Conservation (phyloP, 2,329 filamentous ascomycete genomes). For the Aspergillus melleus region DNA sequence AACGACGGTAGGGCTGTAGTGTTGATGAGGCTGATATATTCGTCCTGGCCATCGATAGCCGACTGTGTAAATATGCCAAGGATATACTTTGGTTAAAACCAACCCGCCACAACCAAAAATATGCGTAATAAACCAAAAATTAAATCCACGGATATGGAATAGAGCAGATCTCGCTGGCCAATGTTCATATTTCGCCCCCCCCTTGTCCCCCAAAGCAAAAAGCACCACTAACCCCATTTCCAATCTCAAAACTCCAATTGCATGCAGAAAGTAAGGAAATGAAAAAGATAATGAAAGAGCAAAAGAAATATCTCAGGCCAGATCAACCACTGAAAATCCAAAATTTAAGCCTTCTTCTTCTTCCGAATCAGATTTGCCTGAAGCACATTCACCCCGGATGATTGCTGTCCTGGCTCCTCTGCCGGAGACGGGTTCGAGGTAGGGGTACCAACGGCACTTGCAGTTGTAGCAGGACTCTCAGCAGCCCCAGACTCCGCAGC, state of each 20-base stretch:
- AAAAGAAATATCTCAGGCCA: background rate
- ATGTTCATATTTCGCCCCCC: background rate
- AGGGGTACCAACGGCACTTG: background rate
- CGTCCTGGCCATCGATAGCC: too few relatives aligned
- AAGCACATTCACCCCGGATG: constrained; percentile 38
- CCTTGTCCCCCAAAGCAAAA: background rate
- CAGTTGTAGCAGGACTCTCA: background rate
- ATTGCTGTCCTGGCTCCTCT: constrained; percentile 2
- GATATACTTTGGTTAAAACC: too few relatives aligned
- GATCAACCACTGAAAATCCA: background rate
- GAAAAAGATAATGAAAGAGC: background rate
- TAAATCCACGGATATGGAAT: background rate
- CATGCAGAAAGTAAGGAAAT: background rate
- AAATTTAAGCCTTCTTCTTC: constrained; percentile 39
- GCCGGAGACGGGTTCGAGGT: constrained; percentile 1
- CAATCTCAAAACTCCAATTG: background rate
- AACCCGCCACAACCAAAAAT: background rate
- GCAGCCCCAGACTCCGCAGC: background rate
- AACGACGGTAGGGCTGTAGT: background rate
- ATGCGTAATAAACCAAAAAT: background rate
- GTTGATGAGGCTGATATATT: background rate
- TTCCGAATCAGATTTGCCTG: constrained; percentile 39
- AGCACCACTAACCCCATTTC: background rate
- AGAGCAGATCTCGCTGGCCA: background rate
- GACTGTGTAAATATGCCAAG: too few relatives aligned